These are phyloP conservation scores for Suillus subaureus DNA, from an alignment of 768 basidiomycete genomes.

Conservation along the genomic window DNA sequence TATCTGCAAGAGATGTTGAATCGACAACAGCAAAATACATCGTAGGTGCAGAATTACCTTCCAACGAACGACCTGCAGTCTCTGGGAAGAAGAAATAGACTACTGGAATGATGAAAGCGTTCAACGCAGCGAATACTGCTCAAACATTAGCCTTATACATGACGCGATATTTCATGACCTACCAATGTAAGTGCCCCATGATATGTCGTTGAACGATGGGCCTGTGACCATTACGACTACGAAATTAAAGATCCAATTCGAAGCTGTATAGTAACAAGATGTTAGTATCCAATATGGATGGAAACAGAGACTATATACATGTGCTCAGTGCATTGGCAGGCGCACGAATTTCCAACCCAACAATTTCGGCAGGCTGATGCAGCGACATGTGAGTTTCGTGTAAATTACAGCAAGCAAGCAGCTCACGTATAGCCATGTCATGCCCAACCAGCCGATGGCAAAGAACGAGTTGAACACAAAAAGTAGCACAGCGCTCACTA, in stretches of 20 bases:
- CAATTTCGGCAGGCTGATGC: slow-evolving; percentile 62
- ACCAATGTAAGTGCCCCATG: slow-evolving; percentile 64
- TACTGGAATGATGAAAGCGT: slow-evolving; percentile 56
- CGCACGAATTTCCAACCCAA: slow-evolving; percentile 60
- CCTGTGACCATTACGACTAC: slow-evolving; percentile 62
- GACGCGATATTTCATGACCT: slow-evolving; percentile 11
- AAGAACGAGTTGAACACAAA: slow-evolving; percentile 78
- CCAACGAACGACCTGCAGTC: slow-evolving; percentile 59
- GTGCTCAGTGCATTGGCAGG: slow-evolving; percentile 68
- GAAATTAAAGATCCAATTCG: slow-evolving; percentile 63
- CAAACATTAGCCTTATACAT: not conserved
- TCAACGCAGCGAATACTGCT: slow-evolving; percentile 55
- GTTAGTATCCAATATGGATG: slow-evolving; percentile 2
- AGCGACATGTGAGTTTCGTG: not conserved
- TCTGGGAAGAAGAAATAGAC: slow-evolving; percentile 66
- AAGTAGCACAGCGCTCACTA: slow-evolving; percentile 55
- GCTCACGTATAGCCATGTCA: slow-evolving; percentile 70
- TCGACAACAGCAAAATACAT: not conserved
- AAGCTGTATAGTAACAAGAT: slow-evolving; percentile 18
- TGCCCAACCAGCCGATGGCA: slow-evolving; percentile 69
- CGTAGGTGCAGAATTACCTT: slow-evolving; percentile 36
- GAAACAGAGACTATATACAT: slow-evolving; percentile 23
- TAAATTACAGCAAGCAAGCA: not conserved
- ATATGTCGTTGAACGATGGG: slow-evolving; percentile 58
- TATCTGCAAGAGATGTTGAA: slow-evolving; percentile 15